These are phyloP conservation scores for Lepiota venenata DNA, from an alignment of 768 basidiomycete genomes.

Conservation along the genomic window DNA sequence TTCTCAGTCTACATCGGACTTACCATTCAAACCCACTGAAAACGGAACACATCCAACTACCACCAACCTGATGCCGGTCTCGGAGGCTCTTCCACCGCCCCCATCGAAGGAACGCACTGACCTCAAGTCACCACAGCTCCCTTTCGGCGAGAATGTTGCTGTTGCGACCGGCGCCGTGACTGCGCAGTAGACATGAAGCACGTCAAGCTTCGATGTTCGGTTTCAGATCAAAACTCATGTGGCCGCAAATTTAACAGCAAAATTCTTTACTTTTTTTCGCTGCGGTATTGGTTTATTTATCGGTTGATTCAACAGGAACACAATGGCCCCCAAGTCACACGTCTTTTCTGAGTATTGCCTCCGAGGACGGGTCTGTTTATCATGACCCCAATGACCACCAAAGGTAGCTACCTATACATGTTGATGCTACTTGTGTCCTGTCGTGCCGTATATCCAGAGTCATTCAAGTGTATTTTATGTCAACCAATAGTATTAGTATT, in stretches of 20 bases:
- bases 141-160: slow-evolving; percentile 59
- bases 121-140: slow-evolving; percentile 57
- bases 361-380: neutral
- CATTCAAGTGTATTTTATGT: slow-evolving; percentile 34
- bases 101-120: slow-evolving; percentile 39
- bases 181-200: slow-evolving; percentile 29
- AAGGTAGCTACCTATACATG: slow-evolving; percentile 9
- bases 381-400: neutral
- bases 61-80: slow-evolving; percentile 25
- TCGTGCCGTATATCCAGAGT: slow-evolving; percentile 31
- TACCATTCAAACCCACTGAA: slow-evolving; percentile 38
- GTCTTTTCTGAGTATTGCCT: slow-evolving; percentile 12
- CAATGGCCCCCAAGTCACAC: neutral
- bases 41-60: slow-evolving; percentile 30
- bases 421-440: slow-evolving; percentile 29
- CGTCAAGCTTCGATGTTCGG: slow-evolving; percentile 11
- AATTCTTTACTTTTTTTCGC: slow-evolving; percentile 20
- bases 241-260: slow-evolving; percentile 11
- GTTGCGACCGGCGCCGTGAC: slow-evolving; percentile 44
- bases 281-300: slow-evolving; percentile 43
- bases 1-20: slow-evolving; percentile 35
- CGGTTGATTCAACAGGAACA: slow-evolving; percentile 33
- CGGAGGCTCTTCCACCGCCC: slow-evolving; percentile 35
- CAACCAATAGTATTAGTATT: slow-evolving; percentile 29
- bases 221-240: slow-evolving; percentile 2